Base-by-base conservation (phyloP, 176 grass and related monocot genomes). In the Stipa capillata region DNA sequence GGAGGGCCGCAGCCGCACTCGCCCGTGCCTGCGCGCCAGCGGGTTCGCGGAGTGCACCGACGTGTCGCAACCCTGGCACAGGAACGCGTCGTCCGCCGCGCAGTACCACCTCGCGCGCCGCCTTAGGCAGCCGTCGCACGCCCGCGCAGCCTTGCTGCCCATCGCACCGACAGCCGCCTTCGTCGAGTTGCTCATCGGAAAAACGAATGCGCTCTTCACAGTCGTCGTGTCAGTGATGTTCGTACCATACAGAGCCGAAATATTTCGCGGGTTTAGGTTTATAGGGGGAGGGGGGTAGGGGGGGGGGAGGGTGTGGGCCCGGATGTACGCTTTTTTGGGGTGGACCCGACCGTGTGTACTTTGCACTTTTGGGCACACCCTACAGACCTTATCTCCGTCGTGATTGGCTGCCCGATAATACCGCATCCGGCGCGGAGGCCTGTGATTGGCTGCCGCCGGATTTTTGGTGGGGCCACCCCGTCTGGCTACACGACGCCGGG, bases 31-130 rank as follows among this genome's bases (percentile, higher is more conserved):
- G 45, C 90, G 85, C 1, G 90, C 92, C 36, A 98, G 85, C 34
- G 92, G 87, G 44, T 98, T 94, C 15, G 90, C 92, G 0, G 92
- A 92, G 90, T 98, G 95, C 72, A 98, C 95, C 11, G 92, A 92
- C 29, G 87, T 52, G 80, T 98, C 95, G 74, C 95, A 98, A 0
- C 69, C 73, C 81, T 91, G 92, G 87, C 95, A 98, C 39, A 98
- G 95, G 80, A 98, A 98, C 39, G 90, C 95, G 65, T 98, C 90
- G 76, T 98, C 92, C 5, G 92, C 90, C 4, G 85, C 92, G 76
- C 95, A 98, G 69, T 92, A 98, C 92, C 95, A 98, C 72, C 92
- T 72, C 45, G 90, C 95, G 15, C 95, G 90, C 37, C 88, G 77
- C 1, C 95, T 80, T 6, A 92, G 67, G 83, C 95, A 98, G 0